These are phyloP conservation scores for Kwoniella bestiolae DNA, from an alignment of 768 basidiomycete genomes.

Conservation along the genomic window DNA sequence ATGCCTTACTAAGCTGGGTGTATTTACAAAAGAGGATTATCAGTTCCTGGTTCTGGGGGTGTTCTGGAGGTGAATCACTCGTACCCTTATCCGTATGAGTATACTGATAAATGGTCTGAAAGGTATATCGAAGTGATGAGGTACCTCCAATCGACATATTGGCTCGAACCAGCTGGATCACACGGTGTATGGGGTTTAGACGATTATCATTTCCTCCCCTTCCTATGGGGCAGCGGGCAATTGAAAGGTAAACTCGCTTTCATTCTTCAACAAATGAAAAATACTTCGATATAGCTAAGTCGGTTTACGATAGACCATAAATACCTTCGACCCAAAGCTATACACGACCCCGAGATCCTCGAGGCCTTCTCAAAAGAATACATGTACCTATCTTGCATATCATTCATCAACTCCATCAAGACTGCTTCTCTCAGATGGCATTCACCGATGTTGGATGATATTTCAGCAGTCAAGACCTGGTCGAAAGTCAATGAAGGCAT, in stretches of 20 bases:
- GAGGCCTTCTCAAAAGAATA: slow-evolving; percentile 90
- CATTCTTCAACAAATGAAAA: neutral
- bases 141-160: slow-evolving; percentile 85
- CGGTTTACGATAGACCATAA: slow-evolving; percentile 68
- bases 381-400: slow-evolving; percentile 95
- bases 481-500: slow-evolving; percentile 95
- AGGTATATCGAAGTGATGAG: slow-evolving; percentile 63
- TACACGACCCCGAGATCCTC: slow-evolving; percentile 86
- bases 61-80: slow-evolving; percentile 77
- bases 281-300: neutral
- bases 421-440: slow-evolving; percentile 96
- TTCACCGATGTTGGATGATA: slow-evolving; percentile 98
- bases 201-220: slow-evolving; percentile 95
- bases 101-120: neutral
- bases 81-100: neutral
- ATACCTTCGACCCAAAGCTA: slow-evolving; percentile 85
- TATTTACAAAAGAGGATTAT: slow-evolving; percentile 70
- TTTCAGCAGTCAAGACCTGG: slow-evolving; percentile 82
- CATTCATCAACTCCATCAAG: slow-evolving; percentile 96
- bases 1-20: slow-evolving; percentile 74
- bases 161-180: slow-evolving; percentile 98
- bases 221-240: slow-evolving; percentile 60
- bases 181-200: slow-evolving; percentile 98
- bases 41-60: slow-evolving; percentile 76
- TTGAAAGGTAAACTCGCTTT: slow-evolving; percentile 36